Evolutionary conservation across 2,329 filamentous ascomycete genomes (phyloP), one percentile per base, ranked within the genome.

Genomic region (Exophiala lecanii-corni): DNA sequence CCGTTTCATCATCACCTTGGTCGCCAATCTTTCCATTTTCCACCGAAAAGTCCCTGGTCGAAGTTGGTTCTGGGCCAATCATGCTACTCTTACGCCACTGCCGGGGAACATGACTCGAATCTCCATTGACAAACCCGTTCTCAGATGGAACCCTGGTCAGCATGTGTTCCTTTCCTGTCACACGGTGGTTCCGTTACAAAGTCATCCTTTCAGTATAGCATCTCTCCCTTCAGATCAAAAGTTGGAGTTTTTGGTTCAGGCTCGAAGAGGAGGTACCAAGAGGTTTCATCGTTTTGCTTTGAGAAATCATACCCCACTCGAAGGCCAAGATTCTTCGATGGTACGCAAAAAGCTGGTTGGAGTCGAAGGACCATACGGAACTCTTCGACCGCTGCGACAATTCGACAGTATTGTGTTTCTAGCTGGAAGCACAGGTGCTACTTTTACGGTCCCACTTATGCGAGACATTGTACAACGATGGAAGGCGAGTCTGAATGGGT

Each of bases 171-270:
- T 84, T 2, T 74, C 75, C 4, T 80, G 69, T 54, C 79, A 75
- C 54, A 68, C 67, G 0, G 57, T 81, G 26, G 68, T 70, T 13
- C 78, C 76, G 1, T 60, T 83, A 2, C 76, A 82, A 54, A 75
- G 73, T 17, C 80, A 84, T 51, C 81, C 80, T 0, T 83, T 83
- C 55, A 82, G 78, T 1, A 78, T 83, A 45, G 65, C 74, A 2
- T 77, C 74, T 1, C 66, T 80, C 9, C 73, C 75, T 0, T 65
- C 67, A 28, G 76, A 80, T 53, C 66, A 68, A 1, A 72, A 68
- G 43, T 67, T 81, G 58, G 74, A 78, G 39, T 78, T 81, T 47
- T 57, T 77, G 3, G 65, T 80, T 7, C 74, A 75, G 43, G 67
- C 74, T 1, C 68, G 18, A 19, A 78, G 52, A 68, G 50, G 50